Base-by-base conservation (phyloP, 1,284 basidiomycete genomes). In the Cystobasidium slooffiae region DNA sequence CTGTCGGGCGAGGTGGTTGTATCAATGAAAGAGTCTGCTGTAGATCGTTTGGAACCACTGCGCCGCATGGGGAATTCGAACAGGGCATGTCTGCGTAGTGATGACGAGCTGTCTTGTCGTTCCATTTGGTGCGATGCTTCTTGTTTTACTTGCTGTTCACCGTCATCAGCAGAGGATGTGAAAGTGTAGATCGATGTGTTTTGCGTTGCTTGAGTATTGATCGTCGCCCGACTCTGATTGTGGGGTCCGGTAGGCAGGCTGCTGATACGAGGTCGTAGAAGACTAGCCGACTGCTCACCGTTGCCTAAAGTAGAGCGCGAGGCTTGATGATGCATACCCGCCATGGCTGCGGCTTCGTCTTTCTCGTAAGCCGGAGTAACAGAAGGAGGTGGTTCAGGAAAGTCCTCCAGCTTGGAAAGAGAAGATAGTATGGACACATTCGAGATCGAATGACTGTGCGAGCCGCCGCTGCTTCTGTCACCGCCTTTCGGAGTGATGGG, bases 361-460 rank as follows among this genome's bases (percentile, higher is more conserved):
- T 66, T 66, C 39, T 66, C 49, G 10, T 43, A 20, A 8, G 64
- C 64, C 14, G 64, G 64, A 20, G 70, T 66, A 7, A 56, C 22
- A 14, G 62, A 51, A 9, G 70, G 52, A 41, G 70, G 70, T 10
- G 70, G 70, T 22, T 73, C 63, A 16, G 70, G 70, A 52, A 73
- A 73, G 24, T 65, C 58, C 24, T 49, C 51, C 43, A 73, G 53
- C 31, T 51, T 51, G 1, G 70, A 73, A 12, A 66, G 24, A 3
- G 64, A 52, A 6, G 64, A 66, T 12, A 73, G 12, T 10, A 73
- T 53, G 9, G 70, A 73, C 10, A 51, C 53, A 43, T 73, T 73
- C 2, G 70, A 73, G 9, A 66, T 63, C 3, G 70, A 73, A 39
- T 59, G 70, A 7, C 53, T 44, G 46, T 73, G 70, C 4, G 70